A percentile compares a stretch with the other conserved stretches of the same genome.
These are phyloP conservation scores for Backusella westeae DNA, from an alignment of 192 early-diverging fungal genomes.

Conservation along the genomic window DNA sequence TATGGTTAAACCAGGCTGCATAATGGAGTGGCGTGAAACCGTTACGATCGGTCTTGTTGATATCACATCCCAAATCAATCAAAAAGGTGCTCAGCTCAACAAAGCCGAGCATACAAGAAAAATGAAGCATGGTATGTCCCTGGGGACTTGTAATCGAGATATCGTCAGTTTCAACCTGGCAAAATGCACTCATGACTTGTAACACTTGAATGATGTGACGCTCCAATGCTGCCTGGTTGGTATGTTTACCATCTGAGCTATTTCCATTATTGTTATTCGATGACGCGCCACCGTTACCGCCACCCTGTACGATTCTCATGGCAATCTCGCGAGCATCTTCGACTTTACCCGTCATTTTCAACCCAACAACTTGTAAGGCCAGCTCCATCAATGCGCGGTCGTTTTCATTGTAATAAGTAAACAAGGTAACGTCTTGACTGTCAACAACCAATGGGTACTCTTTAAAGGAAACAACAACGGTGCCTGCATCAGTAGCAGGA, in stretches of 20 bases:
- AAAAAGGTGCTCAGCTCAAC: constrained; percentile 43
- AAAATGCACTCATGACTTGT: constrained; percentile 41
- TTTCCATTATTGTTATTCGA: constrained; percentile 15
- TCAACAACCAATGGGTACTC: constrained; percentile 36
- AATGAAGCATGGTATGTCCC: constrained; percentile 63
- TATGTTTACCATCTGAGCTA: neutral
- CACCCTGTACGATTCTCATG: constrained; percentile 51
- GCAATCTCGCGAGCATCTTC: constrained; percentile 66
- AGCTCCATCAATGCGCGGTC: constrained; percentile 81
- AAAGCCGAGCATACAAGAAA: constrained; percentile 64
- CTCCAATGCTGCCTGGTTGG: constrained; percentile 32
- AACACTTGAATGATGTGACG: constrained; percentile 39
- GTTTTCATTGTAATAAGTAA: constrained; percentile 61
- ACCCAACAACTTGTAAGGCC: constrained; percentile 74
- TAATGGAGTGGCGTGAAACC: constrained; percentile 72
- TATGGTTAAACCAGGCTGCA: constrained; percentile 57
- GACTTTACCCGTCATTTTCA: constrained; percentile 64
- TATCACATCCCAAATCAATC: constrained; percentile 38
- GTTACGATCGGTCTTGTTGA: constrained; percentile 59
- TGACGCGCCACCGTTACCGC: neutral
- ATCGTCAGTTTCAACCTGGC: constrained; percentile 32
- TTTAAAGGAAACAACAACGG: constrained; percentile 53
- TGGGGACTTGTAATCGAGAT: constrained; percentile 39
- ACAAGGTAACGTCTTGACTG: constrained; percentile 38
- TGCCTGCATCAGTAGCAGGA: constrained; percentile 60